Conservation (phyloP, 2,329 filamentous ascomycete genomes). For the Penicillium sp. region DNA sequence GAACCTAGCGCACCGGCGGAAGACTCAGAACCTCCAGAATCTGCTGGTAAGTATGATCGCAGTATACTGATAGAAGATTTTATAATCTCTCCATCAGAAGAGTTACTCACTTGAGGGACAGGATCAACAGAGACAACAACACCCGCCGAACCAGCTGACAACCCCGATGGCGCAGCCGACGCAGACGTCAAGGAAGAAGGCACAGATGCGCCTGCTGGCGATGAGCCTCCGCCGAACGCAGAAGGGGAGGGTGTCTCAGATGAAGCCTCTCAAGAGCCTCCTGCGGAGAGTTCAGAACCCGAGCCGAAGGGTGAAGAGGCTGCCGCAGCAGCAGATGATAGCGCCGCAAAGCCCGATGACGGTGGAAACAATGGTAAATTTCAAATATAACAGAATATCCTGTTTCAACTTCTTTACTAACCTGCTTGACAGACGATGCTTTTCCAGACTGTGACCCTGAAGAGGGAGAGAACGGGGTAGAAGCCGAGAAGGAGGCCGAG, state of each 20-base stretch:
- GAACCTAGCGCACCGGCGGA: constrained; percentile 27
- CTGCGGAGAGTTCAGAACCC: constrained; percentile 14
- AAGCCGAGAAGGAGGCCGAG: constrained; percentile 30
- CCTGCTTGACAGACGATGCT: constrained; percentile 28
- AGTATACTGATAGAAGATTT: not conserved
- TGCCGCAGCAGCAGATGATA: constrained; percentile 11
- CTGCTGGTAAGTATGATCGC: constrained; percentile 29
- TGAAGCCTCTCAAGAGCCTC: constrained; percentile 13
- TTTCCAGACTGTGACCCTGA: constrained; percentile 35
- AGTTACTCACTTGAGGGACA: constrained; percentile 20
- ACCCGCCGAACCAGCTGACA: constrained; percentile 23
- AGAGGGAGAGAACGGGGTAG: constrained; percentile 31
- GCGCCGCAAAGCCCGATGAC: constrained; percentile 12
- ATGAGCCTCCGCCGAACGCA: constrained; percentile 18
- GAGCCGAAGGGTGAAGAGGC: constrained; percentile 17
- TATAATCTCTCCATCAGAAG: not conserved
- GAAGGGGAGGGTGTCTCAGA: constrained; percentile 11
- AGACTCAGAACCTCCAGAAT: constrained; percentile 24
- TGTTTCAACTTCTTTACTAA: constrained; percentile 1
- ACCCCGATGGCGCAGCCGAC: constrained; percentile 17
- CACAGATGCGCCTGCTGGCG: constrained; percentile 20
- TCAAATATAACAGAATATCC: not conserved
- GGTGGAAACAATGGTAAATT: constrained; percentile 24
- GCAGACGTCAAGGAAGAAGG: constrained; percentile 26
- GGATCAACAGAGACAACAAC: constrained; percentile 29